phyloP scores from a whole-genome alignment of 176 grass and related monocot species.

The Zoysia japonica region DNA sequence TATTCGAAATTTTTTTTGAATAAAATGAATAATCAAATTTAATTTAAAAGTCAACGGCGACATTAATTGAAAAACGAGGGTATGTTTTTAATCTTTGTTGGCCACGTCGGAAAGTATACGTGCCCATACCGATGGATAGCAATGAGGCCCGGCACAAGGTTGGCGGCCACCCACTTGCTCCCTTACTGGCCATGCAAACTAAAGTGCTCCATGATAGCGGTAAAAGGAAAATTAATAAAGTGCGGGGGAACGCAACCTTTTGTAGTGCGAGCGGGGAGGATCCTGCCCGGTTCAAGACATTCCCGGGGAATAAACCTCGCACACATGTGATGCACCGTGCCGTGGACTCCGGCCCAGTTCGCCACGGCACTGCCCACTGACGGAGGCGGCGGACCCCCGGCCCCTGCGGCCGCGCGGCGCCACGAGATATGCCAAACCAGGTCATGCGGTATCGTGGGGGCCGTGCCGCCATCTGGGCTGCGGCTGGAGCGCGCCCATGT shows the following conservation, averaged over 20 bases:
- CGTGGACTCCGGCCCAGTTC: not conserved
- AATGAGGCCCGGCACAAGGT: not conserved
- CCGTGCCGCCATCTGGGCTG: no score
- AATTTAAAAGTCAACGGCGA: no score
- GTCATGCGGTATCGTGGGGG: no score
- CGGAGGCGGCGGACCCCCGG: no score
- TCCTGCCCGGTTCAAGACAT: conserved; percentile 31
- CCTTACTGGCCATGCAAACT: not conserved
- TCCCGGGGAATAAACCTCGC: conserved; percentile 25
- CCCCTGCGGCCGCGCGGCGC: not conserved
- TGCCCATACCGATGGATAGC: not conserved
- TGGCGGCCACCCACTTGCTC: not conserved
- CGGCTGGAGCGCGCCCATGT: no score
- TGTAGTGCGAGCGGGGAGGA: conserved; percentile 14
- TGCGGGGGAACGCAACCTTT: not conserved
- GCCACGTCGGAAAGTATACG: not conserved
- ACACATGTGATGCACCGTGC: not conserved
- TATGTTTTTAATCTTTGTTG: no score
- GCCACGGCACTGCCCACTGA: no score
- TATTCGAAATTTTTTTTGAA: no score
- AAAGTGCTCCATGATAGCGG: not conserved
- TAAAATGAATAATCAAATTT: no score
- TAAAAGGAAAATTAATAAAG: no score
- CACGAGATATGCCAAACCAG: no score
- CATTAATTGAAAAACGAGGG: no score